A percentile compares a stretch with the other conserved stretches of the same genome.
phyloP scores from a whole-genome alignment of 768 basidiomycete genomes.

The Nidularia sp. region DNA sequence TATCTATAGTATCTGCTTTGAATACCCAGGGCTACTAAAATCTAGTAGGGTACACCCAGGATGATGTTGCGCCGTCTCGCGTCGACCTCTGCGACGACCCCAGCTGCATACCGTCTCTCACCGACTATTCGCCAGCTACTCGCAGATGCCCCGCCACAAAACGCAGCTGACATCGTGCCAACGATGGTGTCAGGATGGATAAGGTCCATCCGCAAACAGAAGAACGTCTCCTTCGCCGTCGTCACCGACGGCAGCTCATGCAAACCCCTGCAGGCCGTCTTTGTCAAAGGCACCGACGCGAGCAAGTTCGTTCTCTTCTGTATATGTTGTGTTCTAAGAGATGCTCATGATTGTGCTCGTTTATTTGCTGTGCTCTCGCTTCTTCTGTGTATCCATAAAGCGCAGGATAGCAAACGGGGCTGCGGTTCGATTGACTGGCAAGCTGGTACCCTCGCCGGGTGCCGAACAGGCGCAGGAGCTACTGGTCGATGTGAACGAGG shows the following conservation, averaged over 20 bases:
- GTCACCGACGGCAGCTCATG: slow-evolving; percentile 77
- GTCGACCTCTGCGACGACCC: slow-evolving; percentile 10
- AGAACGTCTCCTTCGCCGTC: slow-evolving; percentile 81
- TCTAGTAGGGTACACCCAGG: too few relatives aligned
- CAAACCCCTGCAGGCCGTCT: slow-evolving; percentile 75
- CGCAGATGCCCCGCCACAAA: slow-evolving; percentile 2
- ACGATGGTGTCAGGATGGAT: slow-evolving; percentile 76
- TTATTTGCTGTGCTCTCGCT: too few relatives aligned
- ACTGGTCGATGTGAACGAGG: slow-evolving; percentile 28
- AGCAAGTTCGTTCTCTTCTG: slow-evolving; percentile 6
- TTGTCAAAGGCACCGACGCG: slow-evolving; percentile 38
- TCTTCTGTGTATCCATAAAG: neutral
- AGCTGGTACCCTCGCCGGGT: slow-evolving; percentile 38
- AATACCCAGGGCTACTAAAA: too few relatives aligned
- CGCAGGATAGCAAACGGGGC: slow-evolving; percentile 37
- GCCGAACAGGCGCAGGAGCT: slow-evolving; percentile 46
- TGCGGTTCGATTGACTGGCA: slow-evolving; percentile 36
- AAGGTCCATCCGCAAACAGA: slow-evolving; percentile 81
- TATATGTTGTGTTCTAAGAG: too few relatives aligned
- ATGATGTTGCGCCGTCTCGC: slow-evolving; percentile 18
- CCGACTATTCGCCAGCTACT: slow-evolving; percentile 27
- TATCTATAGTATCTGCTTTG: too few relatives aligned
- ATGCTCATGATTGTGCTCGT: too few relatives aligned
- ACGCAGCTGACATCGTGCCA: slow-evolving; percentile 9
- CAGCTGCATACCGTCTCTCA: slow-evolving; percentile 15